phyloP scores from a whole-genome alignment of 2,329 filamentous ascomycete genomes.

The Colletotrichum cordylinicola region DNA sequence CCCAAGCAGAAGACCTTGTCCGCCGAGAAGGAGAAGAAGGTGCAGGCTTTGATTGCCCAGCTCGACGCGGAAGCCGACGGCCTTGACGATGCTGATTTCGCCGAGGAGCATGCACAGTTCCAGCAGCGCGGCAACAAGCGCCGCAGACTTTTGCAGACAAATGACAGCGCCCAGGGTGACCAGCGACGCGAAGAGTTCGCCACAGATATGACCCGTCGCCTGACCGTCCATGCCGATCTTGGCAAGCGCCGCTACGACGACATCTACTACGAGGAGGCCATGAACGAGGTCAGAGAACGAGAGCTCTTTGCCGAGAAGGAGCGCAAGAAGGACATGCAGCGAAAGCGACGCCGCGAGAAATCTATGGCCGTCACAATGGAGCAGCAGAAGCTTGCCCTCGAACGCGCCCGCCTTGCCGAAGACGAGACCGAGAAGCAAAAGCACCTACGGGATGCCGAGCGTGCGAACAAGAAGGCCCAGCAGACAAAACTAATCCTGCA shows the following conservation, averaged over 20 bases:
- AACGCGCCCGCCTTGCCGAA: slow-evolving; percentile 77
- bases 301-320: slow-evolving; percentile 96
- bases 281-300: slow-evolving; percentile 86
- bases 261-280: slow-evolving; percentile 79
- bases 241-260: slow-evolving; percentile 80
- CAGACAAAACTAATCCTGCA: slow-evolving; percentile 88
- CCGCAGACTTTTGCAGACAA: slow-evolving; percentile 66
- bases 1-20: slow-evolving; percentile 55
- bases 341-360: slow-evolving; percentile 93
- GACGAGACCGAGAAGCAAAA: slow-evolving; percentile 84
- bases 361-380: slow-evolving; percentile 94
- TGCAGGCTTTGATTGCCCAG: slow-evolving; percentile 62
- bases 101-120: slow-evolving; percentile 51
- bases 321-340: slow-evolving; percentile 99
- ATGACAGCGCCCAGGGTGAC: slow-evolving; percentile 70
- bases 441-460: slow-evolving; percentile 84
- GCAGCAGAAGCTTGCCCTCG: slow-evolving; percentile 83
- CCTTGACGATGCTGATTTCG: slow-evolving; percentile 47
- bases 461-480: slow-evolving; percentile 90
- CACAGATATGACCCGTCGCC: slow-evolving; percentile 62
- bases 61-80: slow-evolving; percentile 54
- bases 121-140: slow-evolving; percentile 70
- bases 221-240: slow-evolving; percentile 71
- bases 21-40: slow-evolving; percentile 69
- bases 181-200: slow-evolving; percentile 65